Evolutionary conservation across 176 grass and related monocot genomes (phyloP).

Genomic region (Oryza glumipatula): DNA sequence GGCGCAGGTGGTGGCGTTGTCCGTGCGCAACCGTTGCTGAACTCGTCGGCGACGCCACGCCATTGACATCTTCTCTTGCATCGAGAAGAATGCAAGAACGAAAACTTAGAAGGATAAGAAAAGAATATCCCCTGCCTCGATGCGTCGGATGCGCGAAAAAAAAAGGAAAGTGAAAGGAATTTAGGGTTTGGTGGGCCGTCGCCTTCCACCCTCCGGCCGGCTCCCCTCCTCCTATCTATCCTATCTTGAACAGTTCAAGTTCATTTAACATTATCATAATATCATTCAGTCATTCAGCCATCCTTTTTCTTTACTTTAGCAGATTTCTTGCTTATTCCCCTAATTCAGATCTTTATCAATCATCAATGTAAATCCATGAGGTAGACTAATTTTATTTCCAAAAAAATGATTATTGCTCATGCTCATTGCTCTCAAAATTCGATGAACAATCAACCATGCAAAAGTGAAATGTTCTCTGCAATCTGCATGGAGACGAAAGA

Average conservation of each 20-base stretch:
- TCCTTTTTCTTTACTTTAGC: slow-evolving; percentile 4
- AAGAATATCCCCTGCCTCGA: slow-evolving; percentile 13
- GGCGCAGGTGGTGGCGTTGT: slow-evolving; percentile 87
- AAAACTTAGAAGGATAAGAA: slow-evolving; percentile 6
- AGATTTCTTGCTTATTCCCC: not conserved
- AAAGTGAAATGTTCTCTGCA: too few species aligned
- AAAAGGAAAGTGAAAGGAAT: slow-evolving; percentile 45
- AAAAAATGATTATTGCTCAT: not conserved
- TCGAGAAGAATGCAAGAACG: not conserved
- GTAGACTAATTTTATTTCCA: slow-evolving; percentile 8
- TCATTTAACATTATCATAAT: slow-evolving; percentile 20
- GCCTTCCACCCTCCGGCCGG: not conserved
- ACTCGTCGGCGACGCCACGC: not conserved
- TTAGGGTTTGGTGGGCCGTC: slow-evolving; percentile 32
- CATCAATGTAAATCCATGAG: not conserved
- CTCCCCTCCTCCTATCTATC: not conserved
- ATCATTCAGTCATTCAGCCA: not conserved
- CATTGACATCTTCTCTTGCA: not conserved
- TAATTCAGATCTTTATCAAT: slow-evolving; percentile 5
- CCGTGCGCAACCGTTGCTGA: slow-evolving; percentile 58
- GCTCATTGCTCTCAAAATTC: not conserved
- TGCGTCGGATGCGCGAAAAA: not conserved
- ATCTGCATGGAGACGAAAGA: not conserved
- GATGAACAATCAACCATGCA: not conserved
- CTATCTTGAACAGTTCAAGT: not conserved